phyloP scores from a whole-genome alignment of 116 monocot genomes.

The Trichopus zeylanicus region DNA sequence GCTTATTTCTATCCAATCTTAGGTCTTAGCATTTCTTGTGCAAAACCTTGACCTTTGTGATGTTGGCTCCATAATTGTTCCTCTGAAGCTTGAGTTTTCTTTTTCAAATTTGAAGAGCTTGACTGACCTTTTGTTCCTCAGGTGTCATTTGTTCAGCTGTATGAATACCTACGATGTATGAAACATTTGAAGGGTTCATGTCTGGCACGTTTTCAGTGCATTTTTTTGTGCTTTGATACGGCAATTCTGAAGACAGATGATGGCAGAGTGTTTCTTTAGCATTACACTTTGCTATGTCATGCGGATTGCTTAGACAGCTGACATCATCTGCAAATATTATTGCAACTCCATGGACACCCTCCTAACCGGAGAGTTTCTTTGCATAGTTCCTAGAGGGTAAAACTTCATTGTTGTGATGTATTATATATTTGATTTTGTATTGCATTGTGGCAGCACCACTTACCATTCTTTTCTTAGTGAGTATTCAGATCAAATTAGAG shows the following conservation, averaged over 20 bases:
- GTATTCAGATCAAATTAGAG: not conserved
- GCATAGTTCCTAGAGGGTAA: too few relatives aligned
- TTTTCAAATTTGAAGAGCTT: not conserved
- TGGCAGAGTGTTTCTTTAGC: not conserved
- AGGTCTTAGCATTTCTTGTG: too few relatives aligned
- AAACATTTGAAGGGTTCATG: too few relatives aligned
- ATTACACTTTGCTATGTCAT: not conserved
- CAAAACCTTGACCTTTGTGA: too few relatives aligned
- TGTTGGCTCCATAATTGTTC: too few relatives aligned
- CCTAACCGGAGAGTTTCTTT: too few relatives aligned
- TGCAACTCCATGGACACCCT: too few relatives aligned
- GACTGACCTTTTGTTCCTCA: not conserved
- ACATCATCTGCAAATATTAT: conserved; percentile 1
- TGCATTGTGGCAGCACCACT: conserved; percentile 1
- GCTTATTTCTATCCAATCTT: too few relatives aligned
- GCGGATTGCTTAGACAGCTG: not conserved
- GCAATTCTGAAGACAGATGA: not conserved
- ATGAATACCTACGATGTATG: too few relatives aligned
- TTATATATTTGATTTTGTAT: not conserved
- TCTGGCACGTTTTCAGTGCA: too few relatives aligned
- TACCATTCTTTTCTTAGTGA: not conserved
- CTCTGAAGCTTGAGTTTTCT: too few relatives aligned
- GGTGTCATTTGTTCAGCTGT: conserved; percentile 30
- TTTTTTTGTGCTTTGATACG: not conserved
- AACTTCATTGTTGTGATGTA: too few relatives aligned